A percentile compares a stretch with the other conserved stretches of the same genome.
Evolutionary conservation across 331 rosid species (phyloP).

Genomic region (Rosa hybrid): DNA sequence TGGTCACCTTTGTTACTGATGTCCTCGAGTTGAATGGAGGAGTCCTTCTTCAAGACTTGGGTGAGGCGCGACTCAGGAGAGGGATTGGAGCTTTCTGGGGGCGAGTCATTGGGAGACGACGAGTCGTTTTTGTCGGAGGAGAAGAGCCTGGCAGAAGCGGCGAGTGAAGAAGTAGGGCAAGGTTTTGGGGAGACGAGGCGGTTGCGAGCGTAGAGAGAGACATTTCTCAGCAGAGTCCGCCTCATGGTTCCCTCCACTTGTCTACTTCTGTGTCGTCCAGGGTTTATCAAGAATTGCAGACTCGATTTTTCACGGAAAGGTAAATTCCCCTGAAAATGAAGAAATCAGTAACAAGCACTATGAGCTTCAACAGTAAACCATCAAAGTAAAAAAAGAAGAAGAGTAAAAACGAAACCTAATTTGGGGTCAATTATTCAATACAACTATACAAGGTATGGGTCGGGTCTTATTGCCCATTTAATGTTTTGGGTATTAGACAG

Average conservation of each 20-base stretch:
- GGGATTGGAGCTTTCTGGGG: constrained; percentile 28
- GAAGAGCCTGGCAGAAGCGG: constrained; percentile 49
- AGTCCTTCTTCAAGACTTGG: constrained; percentile 25
- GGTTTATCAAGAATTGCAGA: background rate
- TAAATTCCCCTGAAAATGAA: too few species aligned
- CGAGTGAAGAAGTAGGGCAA: constrained; percentile 14
- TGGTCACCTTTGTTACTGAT: constrained; percentile 64
- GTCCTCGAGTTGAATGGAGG: constrained; percentile 36
- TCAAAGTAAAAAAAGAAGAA: too few species aligned
- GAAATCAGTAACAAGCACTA: too few species aligned
- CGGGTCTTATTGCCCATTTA: too few species aligned
- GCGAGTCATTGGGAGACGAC: background rate
- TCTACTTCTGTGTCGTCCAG: background rate
- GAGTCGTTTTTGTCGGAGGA: constrained; percentile 41
- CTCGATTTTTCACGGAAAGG: background rate
- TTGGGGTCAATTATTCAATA: too few species aligned
- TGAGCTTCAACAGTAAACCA: too few species aligned
- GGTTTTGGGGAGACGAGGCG: constrained; percentile 39
- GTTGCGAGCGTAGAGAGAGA: constrained; percentile 48
- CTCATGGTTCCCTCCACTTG: constrained; percentile 42
- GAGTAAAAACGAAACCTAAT: too few species aligned
- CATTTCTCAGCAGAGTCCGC: constrained; percentile 44
- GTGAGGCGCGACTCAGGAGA: constrained; percentile 24
- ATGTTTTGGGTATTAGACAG: too few species aligned
- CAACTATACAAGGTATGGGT: too few species aligned